These are phyloP conservation scores for Sporodiniella umbellata DNA, from an alignment of 371 early-diverging fungal species.

Conservation along the genomic window DNA sequence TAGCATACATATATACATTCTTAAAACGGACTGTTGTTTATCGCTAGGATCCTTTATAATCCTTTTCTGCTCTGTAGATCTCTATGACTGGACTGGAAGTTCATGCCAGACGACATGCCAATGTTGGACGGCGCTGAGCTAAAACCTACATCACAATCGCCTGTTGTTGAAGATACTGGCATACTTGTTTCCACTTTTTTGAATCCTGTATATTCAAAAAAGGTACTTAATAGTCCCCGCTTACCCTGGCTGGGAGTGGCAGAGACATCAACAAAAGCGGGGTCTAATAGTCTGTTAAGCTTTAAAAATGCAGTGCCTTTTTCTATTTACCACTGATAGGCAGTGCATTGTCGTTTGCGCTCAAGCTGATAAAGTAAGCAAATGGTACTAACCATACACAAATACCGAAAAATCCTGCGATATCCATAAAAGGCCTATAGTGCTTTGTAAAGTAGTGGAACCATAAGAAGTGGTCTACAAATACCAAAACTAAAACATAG, in stretches of 20 bases:
- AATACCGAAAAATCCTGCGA: constrained; percentile 84
- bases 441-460: constrained; percentile 75
- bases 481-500: constrained; percentile 57
- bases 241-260: constrained; percentile 15
- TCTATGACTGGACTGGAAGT: constrained; percentile 8
- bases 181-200: constrained; percentile 14
- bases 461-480: constrained; percentile 85
- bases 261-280: constrained; percentile 11
- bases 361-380: constrained; percentile 80
- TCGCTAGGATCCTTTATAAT: background rate
- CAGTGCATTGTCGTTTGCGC: constrained; percentile 82
- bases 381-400: constrained; percentile 89
- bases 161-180: constrained; percentile 1
- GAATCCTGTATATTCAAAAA: constrained; percentile 12
- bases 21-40: background rate
- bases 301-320: background rate
- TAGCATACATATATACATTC: too few relatives aligned
- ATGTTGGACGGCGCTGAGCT: background rate
- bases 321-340: constrained; percentile 59
- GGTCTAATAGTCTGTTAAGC: constrained; percentile 2
- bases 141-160: background rate
- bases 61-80: constrained; percentile 20
- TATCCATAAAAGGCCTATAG: constrained; percentile 68
- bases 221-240: constrained; percentile 18
- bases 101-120: background rate